Evolutionary conservation across 2,329 filamentous ascomycete genomes (phyloP).

Genomic region (Tolypocladium album): DNA sequence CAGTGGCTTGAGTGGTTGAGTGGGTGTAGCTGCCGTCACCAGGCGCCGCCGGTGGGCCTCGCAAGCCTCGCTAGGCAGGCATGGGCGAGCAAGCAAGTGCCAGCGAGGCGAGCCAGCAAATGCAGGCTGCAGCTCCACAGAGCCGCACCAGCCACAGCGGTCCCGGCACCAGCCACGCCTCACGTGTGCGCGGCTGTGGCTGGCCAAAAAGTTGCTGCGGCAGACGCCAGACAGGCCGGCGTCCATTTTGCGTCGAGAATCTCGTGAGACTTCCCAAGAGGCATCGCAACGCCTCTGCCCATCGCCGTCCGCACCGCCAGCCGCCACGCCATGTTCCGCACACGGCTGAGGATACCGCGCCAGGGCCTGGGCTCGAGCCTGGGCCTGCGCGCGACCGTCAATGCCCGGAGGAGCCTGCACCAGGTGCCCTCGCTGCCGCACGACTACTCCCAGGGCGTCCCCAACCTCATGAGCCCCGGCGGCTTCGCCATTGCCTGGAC

Average conservation of each 20-base stretch:
- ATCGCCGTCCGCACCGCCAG: neutral
- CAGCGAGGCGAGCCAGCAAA: too few relatives aligned
- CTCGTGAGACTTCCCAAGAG: neutral
- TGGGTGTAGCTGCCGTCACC: neutral
- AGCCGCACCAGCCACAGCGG: neutral
- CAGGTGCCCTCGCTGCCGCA: slow-evolving; percentile 34
- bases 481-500: slow-evolving; percentile 72
- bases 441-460: slow-evolving; percentile 42
- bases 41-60: neutral
- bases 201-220: neutral
- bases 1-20: too few relatives aligned
- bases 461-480: slow-evolving; percentile 57
- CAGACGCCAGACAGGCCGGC: too few relatives aligned
- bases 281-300: neutral
- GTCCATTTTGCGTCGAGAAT: neutral
- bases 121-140: neutral
- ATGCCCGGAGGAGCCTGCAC: slow-evolving; percentile 32
- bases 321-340: slow-evolving; percentile 34
- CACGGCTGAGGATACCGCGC: slow-evolving; percentile 42
- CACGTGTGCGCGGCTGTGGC: neutral
- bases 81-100: too few relatives aligned
- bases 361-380: slow-evolving; percentile 24
- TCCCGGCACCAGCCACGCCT: neutral
- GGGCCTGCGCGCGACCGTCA: slow-evolving; percentile 21
- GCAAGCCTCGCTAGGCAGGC: too few relatives aligned